Base-by-base conservation (phyloP, 2,329 filamentous ascomycete genomes). In the Epichloe baconii region DNA sequence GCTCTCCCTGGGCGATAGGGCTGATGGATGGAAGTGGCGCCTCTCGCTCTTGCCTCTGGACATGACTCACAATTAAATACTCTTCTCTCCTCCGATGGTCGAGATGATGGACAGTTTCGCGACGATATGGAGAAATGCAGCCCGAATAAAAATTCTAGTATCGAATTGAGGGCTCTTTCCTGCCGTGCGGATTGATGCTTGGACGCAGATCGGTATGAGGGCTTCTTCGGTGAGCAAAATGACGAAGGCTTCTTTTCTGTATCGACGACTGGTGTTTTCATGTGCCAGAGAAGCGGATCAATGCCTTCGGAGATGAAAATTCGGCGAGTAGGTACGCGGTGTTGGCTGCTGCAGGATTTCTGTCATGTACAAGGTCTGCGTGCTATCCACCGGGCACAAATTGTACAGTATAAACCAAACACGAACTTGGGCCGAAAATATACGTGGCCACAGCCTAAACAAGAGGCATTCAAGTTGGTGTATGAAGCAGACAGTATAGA, bases 371-470 rank as follows among this genome's bases (percentile, higher is more conserved):
- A 41, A 49, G 17, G 21, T 23, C 15, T 43, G 15, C 14, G 15
- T 43, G 15, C 14, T 19, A 40, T 35, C 26, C 38, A 42, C 17
- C 5, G 14, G 17, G 19, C 37, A 48, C 14, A 48, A 17, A 41
- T 31, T 19, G 31, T 42, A 34, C n/a, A 34, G 37, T 48, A 35
- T 36, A 21, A 41, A 52, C 44, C 51, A 46, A 50, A 19, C 31
- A n/a, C 23, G 37, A 36, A 23, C 44, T 46, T 36, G 48, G 45
- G 35, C 38, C 51, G 36, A 40, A 49, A 52, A 52, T 52, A 37
- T 51, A 52, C 50, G 50, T 42, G 50, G 50, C 42, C 50, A 41
- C 15, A 19, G 47, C 36, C 23, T 14, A 14, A 35, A 43, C 41
- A 46, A 36, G 47, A 42, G 38, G 31, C 47, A 3, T 21, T 8